Conservation (phyloP, 2,329 filamentous ascomycete species). For the Corinectria fuckeliana region DNA sequence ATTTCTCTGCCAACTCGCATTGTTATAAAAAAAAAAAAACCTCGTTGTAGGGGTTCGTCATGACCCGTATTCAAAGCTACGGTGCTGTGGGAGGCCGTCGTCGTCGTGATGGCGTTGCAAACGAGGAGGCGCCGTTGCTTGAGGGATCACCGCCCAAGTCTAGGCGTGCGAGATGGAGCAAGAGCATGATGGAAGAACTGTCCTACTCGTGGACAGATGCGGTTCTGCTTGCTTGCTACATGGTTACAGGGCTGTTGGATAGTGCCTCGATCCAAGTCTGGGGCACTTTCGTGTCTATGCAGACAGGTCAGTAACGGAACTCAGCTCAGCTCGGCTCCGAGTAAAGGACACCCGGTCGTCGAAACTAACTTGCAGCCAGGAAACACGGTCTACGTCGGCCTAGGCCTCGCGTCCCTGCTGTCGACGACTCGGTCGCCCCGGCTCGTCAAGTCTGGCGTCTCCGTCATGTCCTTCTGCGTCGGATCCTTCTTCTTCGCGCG, state of each 20-base stretch:
- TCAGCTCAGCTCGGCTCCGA: too few relatives aligned
- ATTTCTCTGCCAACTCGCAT: too few relatives aligned
- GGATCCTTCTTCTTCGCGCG: slow-evolving; percentile 75
- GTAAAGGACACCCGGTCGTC: not conserved
- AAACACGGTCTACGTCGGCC: slow-evolving; percentile 80
- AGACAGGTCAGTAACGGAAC: slow-evolving; percentile 67
- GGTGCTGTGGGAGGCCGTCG: not conserved
- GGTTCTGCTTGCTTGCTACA: slow-evolving; percentile 73
- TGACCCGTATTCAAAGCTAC: not conserved
- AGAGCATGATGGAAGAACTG: slow-evolving; percentile 22
- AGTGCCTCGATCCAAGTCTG: slow-evolving; percentile 78
- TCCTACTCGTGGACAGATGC: slow-evolving; percentile 68
- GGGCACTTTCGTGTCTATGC: slow-evolving; percentile 85
- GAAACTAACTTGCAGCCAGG: slow-evolving; percentile 46
- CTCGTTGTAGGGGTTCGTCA: not conserved
- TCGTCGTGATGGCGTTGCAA: not conserved
- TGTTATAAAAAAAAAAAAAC: not conserved
- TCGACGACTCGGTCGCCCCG: slow-evolving; percentile 56
- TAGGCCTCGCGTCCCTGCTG: slow-evolving; percentile 55
- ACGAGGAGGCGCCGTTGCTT: slow-evolving; percentile 32
- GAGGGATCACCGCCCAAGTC: not conserved
- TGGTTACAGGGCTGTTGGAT: slow-evolving; percentile 79
- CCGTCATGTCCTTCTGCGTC: slow-evolving; percentile 72
- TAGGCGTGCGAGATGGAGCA: slow-evolving; percentile 3
- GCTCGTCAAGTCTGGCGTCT: slow-evolving; percentile 60